Base-by-base conservation (phyloP, 1,284 basidiomycete genomes). In the Laetiporus sulphureus region DNA sequence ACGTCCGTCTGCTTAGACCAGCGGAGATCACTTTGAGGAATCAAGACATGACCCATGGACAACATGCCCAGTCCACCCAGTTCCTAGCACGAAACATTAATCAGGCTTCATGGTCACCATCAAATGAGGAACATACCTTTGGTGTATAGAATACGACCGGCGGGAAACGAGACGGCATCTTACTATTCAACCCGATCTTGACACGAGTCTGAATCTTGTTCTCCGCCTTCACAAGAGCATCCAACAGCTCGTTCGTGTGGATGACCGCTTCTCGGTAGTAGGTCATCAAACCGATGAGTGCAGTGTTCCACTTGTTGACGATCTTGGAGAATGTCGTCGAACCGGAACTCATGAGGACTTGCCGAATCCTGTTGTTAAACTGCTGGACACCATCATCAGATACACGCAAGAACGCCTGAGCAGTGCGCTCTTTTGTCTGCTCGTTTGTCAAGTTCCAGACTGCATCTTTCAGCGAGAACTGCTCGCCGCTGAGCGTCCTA, bases 181-280 rank as follows among this genome's bases (percentile, higher is more conserved):
- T 98, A 65, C 87, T 91, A 76, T 97, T 98, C 58, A 98, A 65
- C 29, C 95, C 95, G 52, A 99, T 96, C 77, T 99, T 99, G 62
- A 99, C 95, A 66, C 96, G 90, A 5, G 96, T 99, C 68, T 99
- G 93, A 42, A 97, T 93, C 74, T 97, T 96, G 77, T 95, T 96
- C 70, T 97, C 93, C 3, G 91, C 91, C 67, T 97, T 98, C 59
- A 97, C 93, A 32, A 97, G 73, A 1, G 91, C 77, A 59, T 97
- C 93, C 40, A 97, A 76, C 20, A 99, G 75, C 66, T 98, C 94
- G 57, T 93, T 92, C 24, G 96, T 99, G 61, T 96, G 91, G 47
- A 97, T 91, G 48, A 98, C 93, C n/a, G 94, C 95, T 61, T 99
- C 95, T 48, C 95, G 90, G 67, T 98, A 99, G 69, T 98, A 99